phyloP scores from a whole-genome alignment of 2,329 filamentous ascomycete genomes.

The Spiromastix sp. region DNA sequence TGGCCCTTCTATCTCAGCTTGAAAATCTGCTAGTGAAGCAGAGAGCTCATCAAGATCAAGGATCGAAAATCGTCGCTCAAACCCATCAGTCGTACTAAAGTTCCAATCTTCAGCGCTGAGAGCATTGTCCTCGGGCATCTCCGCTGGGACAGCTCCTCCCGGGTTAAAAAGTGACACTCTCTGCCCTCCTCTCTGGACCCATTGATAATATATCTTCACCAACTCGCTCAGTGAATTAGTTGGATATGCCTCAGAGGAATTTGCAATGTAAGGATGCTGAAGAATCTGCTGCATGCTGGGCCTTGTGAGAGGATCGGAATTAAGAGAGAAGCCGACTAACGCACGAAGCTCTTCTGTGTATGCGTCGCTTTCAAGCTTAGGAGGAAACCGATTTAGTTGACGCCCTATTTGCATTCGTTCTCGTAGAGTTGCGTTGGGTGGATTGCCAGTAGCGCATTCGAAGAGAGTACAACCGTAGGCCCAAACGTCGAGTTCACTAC shows the following conservation, averaged over 20 bases:
- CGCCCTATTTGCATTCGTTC: conserved; percentile 38
- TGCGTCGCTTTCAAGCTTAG: conserved; percentile 31
- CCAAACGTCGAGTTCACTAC: conserved; percentile 42
- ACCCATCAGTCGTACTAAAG: conserved; percentile 54
- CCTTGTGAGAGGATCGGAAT: conserved; percentile 33
- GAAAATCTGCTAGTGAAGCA: conserved; percentile 35
- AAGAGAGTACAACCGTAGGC: conserved; percentile 41
- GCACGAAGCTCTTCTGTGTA: conserved; percentile 37
- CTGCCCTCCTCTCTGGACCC: conserved; percentile 39
- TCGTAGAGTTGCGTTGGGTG: conserved; percentile 37
- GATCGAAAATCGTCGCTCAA: conserved; percentile 42
- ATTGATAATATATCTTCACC: conserved; percentile 38
- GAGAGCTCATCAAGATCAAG: conserved; percentile 36
- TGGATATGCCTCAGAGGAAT: conserved; percentile 34
- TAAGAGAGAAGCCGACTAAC: conserved; percentile 34
- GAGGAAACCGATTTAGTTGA: conserved; percentile 31
- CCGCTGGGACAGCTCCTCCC: conserved; percentile 47
- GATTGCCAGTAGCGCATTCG: conserved; percentile 39
- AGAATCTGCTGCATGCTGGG: conserved; percentile 38
- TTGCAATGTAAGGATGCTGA: conserved; percentile 34
- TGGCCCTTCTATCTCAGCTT: conserved; percentile 25
- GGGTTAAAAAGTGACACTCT: conserved; percentile 49
- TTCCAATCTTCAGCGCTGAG: conserved; percentile 49
- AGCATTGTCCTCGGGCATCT: conserved; percentile 32
- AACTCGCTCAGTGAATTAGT: conserved; percentile 35